Evolutionary conservation across 2,329 filamentous ascomycete species (phyloP), one percentile per base, ranked within the genome.

Genomic region (Hypocreales sp.): DNA sequence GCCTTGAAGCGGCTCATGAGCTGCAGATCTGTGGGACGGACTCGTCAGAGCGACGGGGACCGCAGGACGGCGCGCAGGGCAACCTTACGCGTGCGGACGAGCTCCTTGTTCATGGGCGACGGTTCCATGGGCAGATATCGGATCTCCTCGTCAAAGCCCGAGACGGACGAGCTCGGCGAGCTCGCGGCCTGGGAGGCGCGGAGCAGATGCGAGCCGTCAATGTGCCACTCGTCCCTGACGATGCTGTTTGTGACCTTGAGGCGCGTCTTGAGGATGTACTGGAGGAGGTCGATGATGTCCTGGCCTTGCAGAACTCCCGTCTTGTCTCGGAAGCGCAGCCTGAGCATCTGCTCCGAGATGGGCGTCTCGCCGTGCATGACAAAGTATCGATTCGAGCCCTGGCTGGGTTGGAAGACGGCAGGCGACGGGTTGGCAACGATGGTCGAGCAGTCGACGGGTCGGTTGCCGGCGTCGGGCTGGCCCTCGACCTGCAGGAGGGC

Each of bases 1-100:
- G 56, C 55, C 28, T 61, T 63, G 47, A 66, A 67, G 15, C 59
- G 61, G 11, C 55, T 58, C 8, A 67, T 44, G 7, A 67, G 44
- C 28, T 58, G 58, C 18, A 63, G 40, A 25, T 62, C 64, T 67
- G 29, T n/a, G 20, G 4, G 13, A 30, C 8, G 8, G 14, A 7
- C 18, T 17, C 11, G 18, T 16, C 18, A 29, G 31, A 12, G 15
- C 12, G 8, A 15, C 4, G 13, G 5, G 9, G 5, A 3, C 10
- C 15, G 8, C n/a, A 41, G 16, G 11, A 15, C 7, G 16, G 7
- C 16, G 4, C 2, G 17, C 6, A n/a, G 10, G 5, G 8, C 11
- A 3, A 5, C 1, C 54, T 37, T 48, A 66, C 61, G 62, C 15
- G 57, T 53, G 26, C 55, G 48, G 12, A 64, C 46, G n/a, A 67